phyloP scores from a whole-genome alignment of 129 eudicot genomes.

The Erigeron canadensis region DNA sequence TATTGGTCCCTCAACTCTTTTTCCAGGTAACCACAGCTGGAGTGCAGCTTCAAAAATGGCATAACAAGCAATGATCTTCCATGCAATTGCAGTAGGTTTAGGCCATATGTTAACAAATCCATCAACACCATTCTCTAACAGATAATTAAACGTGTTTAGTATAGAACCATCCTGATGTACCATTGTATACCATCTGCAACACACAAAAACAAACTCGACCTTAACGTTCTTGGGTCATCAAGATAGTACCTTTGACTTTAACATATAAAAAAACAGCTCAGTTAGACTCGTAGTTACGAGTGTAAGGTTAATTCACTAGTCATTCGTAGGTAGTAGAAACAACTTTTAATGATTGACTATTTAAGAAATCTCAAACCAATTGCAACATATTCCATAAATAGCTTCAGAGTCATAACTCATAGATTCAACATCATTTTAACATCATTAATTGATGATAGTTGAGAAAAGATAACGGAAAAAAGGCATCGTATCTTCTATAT shows the following conservation, averaged over 20 bases:
- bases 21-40: conserved; percentile 83
- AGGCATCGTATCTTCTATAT: not conserved
- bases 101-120: conserved; percentile 88
- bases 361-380: not conserved
- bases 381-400: not conserved
- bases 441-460: not conserved
- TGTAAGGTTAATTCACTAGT: not conserved
- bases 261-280: not conserved
- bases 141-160: conserved; percentile 51
- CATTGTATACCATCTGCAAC: conserved; percentile 96
- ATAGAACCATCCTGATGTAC: conserved; percentile 96
- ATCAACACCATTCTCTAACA: conserved; percentile 58
- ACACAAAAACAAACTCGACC: conserved; percentile 5
- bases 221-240: conserved; percentile 1
- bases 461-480: not conserved
- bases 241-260: not conserved
- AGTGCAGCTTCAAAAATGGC: conserved; percentile 91
- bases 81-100: conserved; percentile 73
- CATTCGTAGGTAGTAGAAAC: too few species aligned
- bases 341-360: not conserved
- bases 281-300: not conserved
- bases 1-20: conserved; percentile 83
- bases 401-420: not conserved
- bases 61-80: conserved; percentile 80
- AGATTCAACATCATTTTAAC: not conserved